These are phyloP conservation scores for Aspergillus oerlinghausenensis DNA, from an alignment of 2,329 filamentous ascomycete genomes.

Conservation along the genomic window DNA sequence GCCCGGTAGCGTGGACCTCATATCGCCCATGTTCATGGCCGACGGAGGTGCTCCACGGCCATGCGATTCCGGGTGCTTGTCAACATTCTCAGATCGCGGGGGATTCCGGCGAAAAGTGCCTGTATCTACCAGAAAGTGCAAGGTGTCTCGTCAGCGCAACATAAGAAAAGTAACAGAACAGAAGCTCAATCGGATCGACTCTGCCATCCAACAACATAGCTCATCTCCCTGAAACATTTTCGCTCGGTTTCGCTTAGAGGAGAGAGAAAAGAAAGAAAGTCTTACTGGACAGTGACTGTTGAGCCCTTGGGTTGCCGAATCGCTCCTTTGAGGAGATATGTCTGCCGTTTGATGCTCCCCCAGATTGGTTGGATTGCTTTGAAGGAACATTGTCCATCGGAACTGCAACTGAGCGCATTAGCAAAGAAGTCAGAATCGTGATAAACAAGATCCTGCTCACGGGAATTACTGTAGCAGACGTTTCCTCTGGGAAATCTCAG, in stretches of 20 bases:
- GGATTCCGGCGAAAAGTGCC: constrained; percentile 1
- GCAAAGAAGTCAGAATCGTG: not conserved
- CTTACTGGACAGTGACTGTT: constrained; percentile 9
- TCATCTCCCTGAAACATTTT: not conserved
- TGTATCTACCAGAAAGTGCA: constrained; percentile 3
- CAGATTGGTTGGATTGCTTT: constrained; percentile 2
- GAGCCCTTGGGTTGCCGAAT: not conserved
- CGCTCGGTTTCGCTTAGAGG: not conserved
- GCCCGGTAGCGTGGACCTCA: constrained; percentile 25
- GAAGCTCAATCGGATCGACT: not conserved
- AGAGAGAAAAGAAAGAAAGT: not conserved
- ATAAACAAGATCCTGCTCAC: not conserved
- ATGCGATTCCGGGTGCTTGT: constrained; percentile 15
- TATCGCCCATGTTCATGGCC: constrained; percentile 26
- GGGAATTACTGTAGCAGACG: not conserved
- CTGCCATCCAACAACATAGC: not conserved
- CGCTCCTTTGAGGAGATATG: not conserved
- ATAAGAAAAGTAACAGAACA: not conserved
- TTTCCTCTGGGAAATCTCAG: not conserved
- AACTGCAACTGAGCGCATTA: constrained; percentile 3
- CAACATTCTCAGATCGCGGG: constrained; percentile 15
- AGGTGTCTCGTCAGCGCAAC: not conserved
- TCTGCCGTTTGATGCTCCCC: not conserved
- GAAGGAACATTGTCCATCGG: constrained; percentile 11
- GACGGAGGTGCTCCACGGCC: constrained; percentile 19